These are phyloP conservation scores for Artemisia annua DNA, from an alignment of 129 eudicot genomes.

Conservation along the genomic window DNA sequence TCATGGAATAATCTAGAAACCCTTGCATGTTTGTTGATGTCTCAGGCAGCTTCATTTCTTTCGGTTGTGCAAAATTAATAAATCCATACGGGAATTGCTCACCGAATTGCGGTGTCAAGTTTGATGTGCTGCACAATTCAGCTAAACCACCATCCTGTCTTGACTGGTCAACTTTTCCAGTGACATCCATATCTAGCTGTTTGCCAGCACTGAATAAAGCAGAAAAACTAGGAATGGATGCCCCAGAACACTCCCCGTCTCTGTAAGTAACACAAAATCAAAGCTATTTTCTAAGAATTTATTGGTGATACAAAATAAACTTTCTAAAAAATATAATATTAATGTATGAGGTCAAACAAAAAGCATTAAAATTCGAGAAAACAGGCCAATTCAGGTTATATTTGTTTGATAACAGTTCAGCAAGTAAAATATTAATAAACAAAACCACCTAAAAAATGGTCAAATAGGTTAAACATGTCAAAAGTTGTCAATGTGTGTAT, in stretches of 20 bases:
- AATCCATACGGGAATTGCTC: slow-evolving; percentile 52
- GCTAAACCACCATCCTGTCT: slow-evolving; percentile 51
- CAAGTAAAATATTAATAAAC: no score
- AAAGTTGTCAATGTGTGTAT: no score
- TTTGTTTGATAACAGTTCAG: not conserved
- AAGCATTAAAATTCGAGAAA: not conserved
- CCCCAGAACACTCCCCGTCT: slow-evolving; percentile 56
- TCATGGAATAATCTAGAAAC: slow-evolving; percentile 48
- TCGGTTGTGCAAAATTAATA: slow-evolving; percentile 46
- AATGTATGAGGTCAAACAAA: not conserved
- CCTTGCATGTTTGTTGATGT: slow-evolving; percentile 51
- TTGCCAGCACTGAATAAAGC: slow-evolving; percentile 45
- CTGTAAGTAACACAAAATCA: slow-evolving; percentile 36
- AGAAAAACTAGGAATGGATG: slow-evolving; percentile 46
- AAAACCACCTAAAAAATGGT: not conserved
- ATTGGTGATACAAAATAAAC: not conserved
- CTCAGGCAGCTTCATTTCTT: slow-evolving; percentile 38
- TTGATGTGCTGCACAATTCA: slow-evolving; percentile 50
- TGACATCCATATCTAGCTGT: slow-evolving; percentile 50
- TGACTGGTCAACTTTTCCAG: slow-evolving; percentile 33
- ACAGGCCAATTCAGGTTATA: not conserved
- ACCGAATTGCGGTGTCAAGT: slow-evolving; percentile 55
- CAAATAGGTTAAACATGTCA: not conserved
- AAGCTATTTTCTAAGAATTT: slow-evolving; percentile 3
- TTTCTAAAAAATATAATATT: not conserved